Base-by-base conservation (phyloP, 2,329 filamentous ascomycete species). In the Aspergillus quadrilineatus region DNA sequence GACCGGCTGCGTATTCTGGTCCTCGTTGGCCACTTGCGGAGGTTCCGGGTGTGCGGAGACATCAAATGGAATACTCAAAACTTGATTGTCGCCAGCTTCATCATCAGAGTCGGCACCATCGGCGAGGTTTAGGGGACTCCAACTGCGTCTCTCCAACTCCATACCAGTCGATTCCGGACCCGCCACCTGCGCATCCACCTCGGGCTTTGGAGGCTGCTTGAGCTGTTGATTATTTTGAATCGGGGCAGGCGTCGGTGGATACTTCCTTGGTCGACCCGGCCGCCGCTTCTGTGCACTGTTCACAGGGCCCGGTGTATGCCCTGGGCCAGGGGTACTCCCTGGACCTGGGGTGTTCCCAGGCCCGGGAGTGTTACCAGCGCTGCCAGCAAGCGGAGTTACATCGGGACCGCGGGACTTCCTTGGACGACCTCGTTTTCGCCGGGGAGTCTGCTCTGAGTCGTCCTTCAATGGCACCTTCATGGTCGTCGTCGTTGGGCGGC, bases 381-480 rank as follows among this genome's bases (percentile, higher is more conserved):
- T 72, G 30, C 64, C 66, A 50, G 64, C 60, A 53, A 53, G 65
- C 7, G 74, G 74, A 4, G 74, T 74, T 32, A 71, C 69, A 61
- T 71, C 71, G 39, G 65, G 61, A 7, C 65, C 63, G 48, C 70
- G 69, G 28, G 77, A 75, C 61, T 79, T 80, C 45, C 73, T 71
- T 34, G 76, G 75, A 43, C 77, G 70, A 17, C 76, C 76, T 65
- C 73, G 69, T 63, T 39, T 39, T 39, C 68, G 72, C 60, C 73
- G 74, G 1, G 77, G 75, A 0, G 76, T 75, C 29, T 69, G 67
- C 17, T 69, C 67, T n/a, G 53, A 59, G 34, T 69, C 73, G 53
- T 70, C 72, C 52, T 76, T 77, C 55, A 79, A 63, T 0, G 77
- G 76, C 15, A 79, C 61, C 59, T 72, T 78, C 8, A 68, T 74